Evolutionary conservation across 2,329 filamentous ascomycete genomes (phyloP).

Genomic region (Aspergillus piperis): DNA sequence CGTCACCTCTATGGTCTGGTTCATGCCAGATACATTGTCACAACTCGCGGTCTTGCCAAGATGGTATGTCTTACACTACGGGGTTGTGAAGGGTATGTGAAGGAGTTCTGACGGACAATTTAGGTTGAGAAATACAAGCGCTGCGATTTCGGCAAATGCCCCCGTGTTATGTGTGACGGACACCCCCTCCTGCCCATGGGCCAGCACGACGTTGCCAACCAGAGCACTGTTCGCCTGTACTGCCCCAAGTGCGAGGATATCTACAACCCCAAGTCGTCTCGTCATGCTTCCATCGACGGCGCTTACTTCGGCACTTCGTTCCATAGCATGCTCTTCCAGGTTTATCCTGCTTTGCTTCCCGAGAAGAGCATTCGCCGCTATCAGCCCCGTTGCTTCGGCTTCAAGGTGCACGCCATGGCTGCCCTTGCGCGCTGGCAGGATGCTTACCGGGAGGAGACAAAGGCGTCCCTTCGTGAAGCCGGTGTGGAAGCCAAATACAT

Average conservation of each 20-base stretch:
- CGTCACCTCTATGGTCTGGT: conserved; percentile 94
- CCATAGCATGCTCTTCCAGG: conserved; percentile 98
- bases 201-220: conserved; percentile 82
- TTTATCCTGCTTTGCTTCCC: conserved; percentile 88
- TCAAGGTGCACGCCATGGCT: conserved; percentile 89
- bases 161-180: conserved; percentile 89
- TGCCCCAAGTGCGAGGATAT: conserved; percentile 96
- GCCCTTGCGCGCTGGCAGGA: conserved; percentile 91
- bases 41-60: conserved; percentile 87
- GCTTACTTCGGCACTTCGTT: conserved; percentile 98
- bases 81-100: background rate
- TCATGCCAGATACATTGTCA: conserved; percentile 95
- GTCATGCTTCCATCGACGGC: conserved; percentile 92
- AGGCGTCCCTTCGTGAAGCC: conserved; percentile 68
- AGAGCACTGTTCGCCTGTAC: conserved; percentile 93
- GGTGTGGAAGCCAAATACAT: conserved; percentile 75
- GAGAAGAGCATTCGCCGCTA: conserved; percentile 84
- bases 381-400: conserved; percentile 87
- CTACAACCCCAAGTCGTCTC: conserved; percentile 97
- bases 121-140: conserved; percentile 99
- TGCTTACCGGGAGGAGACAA: conserved; percentile 76
- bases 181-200: conserved; percentile 95
- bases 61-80: conserved; percentile 67
- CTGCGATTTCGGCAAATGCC: conserved; percentile 96
- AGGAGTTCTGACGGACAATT: conserved; percentile 7